These are phyloP conservation scores for Baudoinia panamericana DNA, from an alignment of 495 filamentous ascomycete genomes.

Conservation along the genomic window DNA sequence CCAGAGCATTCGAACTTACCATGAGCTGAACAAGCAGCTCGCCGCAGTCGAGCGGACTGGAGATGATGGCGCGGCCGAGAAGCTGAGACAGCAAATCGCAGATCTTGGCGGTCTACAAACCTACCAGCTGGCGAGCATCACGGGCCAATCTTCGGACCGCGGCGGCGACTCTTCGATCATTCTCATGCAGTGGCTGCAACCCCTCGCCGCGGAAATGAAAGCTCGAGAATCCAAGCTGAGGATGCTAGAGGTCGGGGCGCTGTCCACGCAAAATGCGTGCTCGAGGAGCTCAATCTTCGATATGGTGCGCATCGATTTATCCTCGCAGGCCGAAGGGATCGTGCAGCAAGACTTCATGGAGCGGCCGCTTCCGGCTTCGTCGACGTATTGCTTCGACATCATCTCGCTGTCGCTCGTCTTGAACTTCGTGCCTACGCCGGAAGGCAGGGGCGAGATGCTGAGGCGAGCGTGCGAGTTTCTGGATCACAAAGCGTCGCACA, in stretches of 20 bases:
- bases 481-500: constrained; percentile 18
- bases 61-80: constrained; percentile 42
- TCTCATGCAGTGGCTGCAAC: constrained; percentile 71
- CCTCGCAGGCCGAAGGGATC: constrained; percentile 71
- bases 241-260: constrained; percentile 80
- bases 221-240: constrained; percentile 31
- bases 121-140: constrained; percentile 82
- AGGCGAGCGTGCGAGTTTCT: constrained; percentile 58
- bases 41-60: constrained; percentile 51
- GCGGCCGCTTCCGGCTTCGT: constrained; percentile 51
- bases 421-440: constrained; percentile 75
- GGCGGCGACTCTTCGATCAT: constrained; percentile 84
- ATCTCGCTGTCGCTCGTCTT: constrained; percentile 90
- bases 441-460: constrained; percentile 77
- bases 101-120: constrained; percentile 62
- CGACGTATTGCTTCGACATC: constrained; percentile 62
- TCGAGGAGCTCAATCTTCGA: constrained; percentile 56
- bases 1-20: constrained; percentile 69
- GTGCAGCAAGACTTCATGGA: constrained; percentile 89
- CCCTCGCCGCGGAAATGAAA: constrained; percentile 25
- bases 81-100: constrained; percentile 48
- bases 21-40: constrained; percentile 66
- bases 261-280: constrained; percentile 75
- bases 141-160: constrained; percentile 68
- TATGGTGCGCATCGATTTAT: constrained; percentile 78